Percentiles rank a stretch among this genome's conserved stretches.
Conservation (phyloP, 176 grass and related monocot species). For the Chloris gayana region DNA sequence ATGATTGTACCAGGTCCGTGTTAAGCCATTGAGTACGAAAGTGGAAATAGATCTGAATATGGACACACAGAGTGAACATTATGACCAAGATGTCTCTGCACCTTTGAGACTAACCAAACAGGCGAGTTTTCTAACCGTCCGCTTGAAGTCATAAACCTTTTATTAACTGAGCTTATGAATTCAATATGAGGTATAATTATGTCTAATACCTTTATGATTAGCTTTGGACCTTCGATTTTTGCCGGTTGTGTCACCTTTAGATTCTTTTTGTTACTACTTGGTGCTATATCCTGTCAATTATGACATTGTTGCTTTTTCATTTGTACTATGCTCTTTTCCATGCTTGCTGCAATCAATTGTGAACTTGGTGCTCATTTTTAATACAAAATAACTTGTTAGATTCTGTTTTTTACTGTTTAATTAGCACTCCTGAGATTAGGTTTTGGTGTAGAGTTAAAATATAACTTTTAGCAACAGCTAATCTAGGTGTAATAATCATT, state of each 20-base stretch:
- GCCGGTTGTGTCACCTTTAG: not conserved
- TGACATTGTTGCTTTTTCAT: not conserved
- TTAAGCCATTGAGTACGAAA: constrained; percentile 68
- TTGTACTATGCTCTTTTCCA: not conserved
- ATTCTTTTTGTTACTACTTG: not conserved
- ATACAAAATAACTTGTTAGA: not conserved
- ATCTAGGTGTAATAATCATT: not conserved
- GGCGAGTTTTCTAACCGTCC: constrained; percentile 37
- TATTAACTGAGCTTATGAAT: constrained; percentile 6
- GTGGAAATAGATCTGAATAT: constrained; percentile 82
- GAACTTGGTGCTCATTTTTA: constrained; percentile 7
- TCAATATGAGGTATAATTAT: constrained; percentile 14
- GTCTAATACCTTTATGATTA: constrained; percentile 6
- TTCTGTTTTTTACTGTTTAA: not conserved
- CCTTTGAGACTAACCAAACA: constrained; percentile 57
- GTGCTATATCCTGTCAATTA: not conserved
- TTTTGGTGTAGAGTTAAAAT: not conserved
- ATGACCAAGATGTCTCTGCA: constrained; percentile 56
- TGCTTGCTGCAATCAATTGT: not conserved
- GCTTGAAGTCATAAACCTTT: not conserved
- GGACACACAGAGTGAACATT: constrained; percentile 66
- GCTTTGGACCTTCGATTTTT: constrained; percentile 2
- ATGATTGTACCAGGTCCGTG: constrained; percentile 57
- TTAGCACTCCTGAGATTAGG: not conserved
- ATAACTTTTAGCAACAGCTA: not conserved